Evolutionary conservation across 1,284 basidiomycete genomes (phyloP).

Genomic region (Irpex rosettiformis): DNA sequence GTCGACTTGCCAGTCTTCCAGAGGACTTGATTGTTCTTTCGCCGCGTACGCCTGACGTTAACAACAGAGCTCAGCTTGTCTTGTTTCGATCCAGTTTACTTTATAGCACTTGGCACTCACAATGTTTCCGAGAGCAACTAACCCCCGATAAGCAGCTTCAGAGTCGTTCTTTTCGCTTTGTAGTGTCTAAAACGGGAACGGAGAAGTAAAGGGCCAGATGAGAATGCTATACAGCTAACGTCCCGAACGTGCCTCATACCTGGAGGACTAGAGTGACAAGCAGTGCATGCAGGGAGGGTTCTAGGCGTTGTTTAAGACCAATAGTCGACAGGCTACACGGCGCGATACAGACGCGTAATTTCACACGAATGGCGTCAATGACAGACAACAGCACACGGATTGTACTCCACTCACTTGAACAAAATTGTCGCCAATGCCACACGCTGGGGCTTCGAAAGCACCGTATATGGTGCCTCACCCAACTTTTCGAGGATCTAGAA

Average conservation of each 20-base stretch:
- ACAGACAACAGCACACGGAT: neutral
- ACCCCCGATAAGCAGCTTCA: constrained; percentile 82
- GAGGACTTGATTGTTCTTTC: constrained; percentile 32
- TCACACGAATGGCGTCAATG: neutral
- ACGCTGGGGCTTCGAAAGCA: constrained; percentile 67
- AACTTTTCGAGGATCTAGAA: constrained; percentile 57
- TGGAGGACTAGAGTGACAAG: constrained; percentile 44
- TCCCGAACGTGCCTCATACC: constrained; percentile 31
- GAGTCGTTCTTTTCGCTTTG: constrained; percentile 68
- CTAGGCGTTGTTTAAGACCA: constrained; percentile 40
- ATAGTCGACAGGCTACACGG: constrained; percentile 59
- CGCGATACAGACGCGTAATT: constrained; percentile 7
- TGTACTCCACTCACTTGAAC: constrained; percentile 73
- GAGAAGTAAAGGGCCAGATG: constrained; percentile 8
- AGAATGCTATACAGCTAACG: constrained; percentile 7
- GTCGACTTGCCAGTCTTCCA: constrained; percentile 36
- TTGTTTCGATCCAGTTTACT: neutral
- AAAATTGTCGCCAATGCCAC: constrained; percentile 74
- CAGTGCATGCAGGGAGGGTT: constrained; percentile 28
- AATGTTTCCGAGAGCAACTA: constrained; percentile 88
- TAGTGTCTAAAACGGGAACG: constrained; percentile 28
- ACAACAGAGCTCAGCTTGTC: neutral
- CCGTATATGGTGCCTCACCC: constrained; percentile 43
- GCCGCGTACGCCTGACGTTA: constrained; percentile 45
- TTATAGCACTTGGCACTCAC: no score